Base-by-base conservation (phyloP, 2,329 filamentous ascomycete genomes). In the Tolypocladium pustulatum region DNA sequence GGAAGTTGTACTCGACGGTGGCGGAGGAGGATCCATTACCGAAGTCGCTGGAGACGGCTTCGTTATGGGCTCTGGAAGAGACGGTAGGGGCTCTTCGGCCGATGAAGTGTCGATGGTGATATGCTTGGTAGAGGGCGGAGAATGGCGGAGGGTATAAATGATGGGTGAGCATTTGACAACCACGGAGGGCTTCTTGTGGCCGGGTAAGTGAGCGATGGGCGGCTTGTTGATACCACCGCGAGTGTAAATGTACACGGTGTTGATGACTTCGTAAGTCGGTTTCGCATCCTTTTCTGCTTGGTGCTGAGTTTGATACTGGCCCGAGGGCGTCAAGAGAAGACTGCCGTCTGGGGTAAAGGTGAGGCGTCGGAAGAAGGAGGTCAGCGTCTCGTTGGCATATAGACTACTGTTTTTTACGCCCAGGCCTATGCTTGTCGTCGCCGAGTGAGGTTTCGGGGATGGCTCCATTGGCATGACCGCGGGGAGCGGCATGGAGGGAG, bases 221-320 rank as follows among this genome's bases (percentile, higher is more conserved):
- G 94, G 91, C 71, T 95, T 97, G 75, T 97, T 97, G 68, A 99
- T 91, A 30, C 94, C 94, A 36, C 92, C 94, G 66, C 94, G 82
- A 0, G 93, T 97, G 73, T 99, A 99, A 57, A 99, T 94, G 73
- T 99, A 99, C 27, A 99, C 95, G 0, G 94, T 99, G 69, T 99
- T 99, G 66, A 89, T 91, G 56, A 97, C 82, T 64, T 99, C 93
- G 65, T 94, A 93, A 0, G 82, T 82, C 0, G 85, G 81, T 71
- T 92, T 96, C 2, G 79, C 75, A 62, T 91, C 89, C 55, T 83
- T 82, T 27, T 86, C 77, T 1, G 70, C 64, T 54, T 85, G 83
- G 64, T 90, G 84, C 56, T 91, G 84, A 2, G 88, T 89, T 70
- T 96, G 95, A 74, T 94, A 97, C 69, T 97, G 94, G 9, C 94